Evolutionary conservation across 1,139 yeast genomes (phyloP), one percentile per base, ranked within the genome.

Genomic region (Geotrichum siamense): DNA sequence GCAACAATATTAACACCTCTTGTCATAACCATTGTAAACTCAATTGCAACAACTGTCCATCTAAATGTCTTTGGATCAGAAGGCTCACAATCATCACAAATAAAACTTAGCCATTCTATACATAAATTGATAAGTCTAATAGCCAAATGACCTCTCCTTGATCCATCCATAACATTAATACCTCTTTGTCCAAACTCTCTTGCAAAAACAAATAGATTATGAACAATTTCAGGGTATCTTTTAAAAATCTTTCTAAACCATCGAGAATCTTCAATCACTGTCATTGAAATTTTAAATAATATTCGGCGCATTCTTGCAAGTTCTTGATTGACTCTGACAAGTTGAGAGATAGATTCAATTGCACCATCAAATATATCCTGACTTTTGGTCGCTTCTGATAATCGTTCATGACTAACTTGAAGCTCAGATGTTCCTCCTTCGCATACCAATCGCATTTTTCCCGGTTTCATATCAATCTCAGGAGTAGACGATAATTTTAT

Each of bases 11-110:
- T 89, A 59, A 84, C 83, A 1, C 96, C 96, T 42, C 84, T 73
- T 0, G 96, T 87, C 78, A 89, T 82, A 53, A 84, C 89, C 95
- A 87, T 86, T 1, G 96, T 93, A 70, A 86, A 91, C 61, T 91
- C 98, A 53, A 91, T 71, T 0, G 98, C 97, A 16, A 85, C 72
- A 20, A 91, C 97, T 64, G 96, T 86, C 95, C 96, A 91, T 57
- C 94, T 71, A 60, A 91, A 91, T 0, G 97, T 89, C 56, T 80
- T 83, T 46, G 83, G 74, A 55, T 89, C 97, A 0, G 94, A 82
- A 0, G 96, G 95, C 20, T 79, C 79, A 67, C 98, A 91, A 57
- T 91, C 97, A 62, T 91, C 96, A 53, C 94, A 85, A 30, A 91
- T 78, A 58, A 86, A 89, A 48, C 87, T 76, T 6, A 91, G 82